A percentile compares a stretch with the other conserved stretches of the same genome.
Conservation (phyloP, 257 asterid species). For the Cruciata laevipes region DNA sequence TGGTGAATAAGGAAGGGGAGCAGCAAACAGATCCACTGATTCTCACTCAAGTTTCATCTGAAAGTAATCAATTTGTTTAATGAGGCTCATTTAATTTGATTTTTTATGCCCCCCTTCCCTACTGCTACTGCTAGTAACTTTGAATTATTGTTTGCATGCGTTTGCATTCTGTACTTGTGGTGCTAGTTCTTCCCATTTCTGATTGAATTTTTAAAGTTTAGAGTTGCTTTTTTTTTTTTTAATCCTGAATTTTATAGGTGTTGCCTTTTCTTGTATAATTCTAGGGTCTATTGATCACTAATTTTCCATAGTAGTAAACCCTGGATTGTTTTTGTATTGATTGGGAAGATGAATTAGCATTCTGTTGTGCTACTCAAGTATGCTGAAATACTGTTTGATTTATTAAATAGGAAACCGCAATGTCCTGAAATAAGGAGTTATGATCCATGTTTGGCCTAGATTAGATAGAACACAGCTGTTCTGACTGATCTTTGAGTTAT, state of each 20-base stretch:
- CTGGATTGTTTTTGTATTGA: not conserved
- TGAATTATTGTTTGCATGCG: too few species aligned
- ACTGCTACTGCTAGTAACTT: too few species aligned
- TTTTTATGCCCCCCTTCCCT: too few species aligned
- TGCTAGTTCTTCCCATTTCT: not conserved
- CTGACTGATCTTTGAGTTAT: not conserved
- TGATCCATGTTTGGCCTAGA: not conserved
- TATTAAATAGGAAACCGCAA: too few species aligned
- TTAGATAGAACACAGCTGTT: not conserved
- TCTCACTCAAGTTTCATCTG: conserved; percentile 61
- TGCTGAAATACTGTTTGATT: not conserved
- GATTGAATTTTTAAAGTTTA: not conserved
- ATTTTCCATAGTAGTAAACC: not conserved
- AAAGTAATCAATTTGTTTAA: conserved; percentile 28
- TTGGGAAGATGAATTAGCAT: not conserved
- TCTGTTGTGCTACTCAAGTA: not conserved
- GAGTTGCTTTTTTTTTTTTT: not conserved
- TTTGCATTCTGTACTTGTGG: not conserved
- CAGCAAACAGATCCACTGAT: conserved; percentile 50
- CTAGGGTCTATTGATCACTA: not conserved
- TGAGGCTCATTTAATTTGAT: too few species aligned
- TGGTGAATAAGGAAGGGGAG: conserved; percentile 41
- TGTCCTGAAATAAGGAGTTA: too few species aligned
- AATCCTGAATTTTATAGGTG: not conserved
- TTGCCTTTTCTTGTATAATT: not conserved